Conservation (phyloP, 768 basidiomycete genomes). For the Amylocystis lapponica region DNA sequence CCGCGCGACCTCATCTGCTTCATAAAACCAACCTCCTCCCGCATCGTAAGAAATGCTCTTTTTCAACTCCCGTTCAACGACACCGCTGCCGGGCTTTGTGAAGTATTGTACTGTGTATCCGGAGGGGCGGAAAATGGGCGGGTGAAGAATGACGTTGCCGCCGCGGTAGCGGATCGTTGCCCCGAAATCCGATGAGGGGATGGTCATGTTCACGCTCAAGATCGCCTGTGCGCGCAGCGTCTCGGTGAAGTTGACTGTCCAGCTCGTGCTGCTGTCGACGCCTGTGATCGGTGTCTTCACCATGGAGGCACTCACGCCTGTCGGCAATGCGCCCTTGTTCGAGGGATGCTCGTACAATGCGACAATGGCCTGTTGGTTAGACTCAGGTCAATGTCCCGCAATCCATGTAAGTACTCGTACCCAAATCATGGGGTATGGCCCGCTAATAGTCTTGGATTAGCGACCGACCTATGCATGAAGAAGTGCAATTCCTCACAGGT, state of each 20-base stretch:
- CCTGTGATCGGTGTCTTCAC: constrained; percentile 71
- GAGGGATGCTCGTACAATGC: constrained; percentile 72
- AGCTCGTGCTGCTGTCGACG: constrained; percentile 74
- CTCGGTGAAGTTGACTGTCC: constrained; percentile 63
- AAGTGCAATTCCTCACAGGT: constrained; percentile 45
- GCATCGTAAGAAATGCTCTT: constrained; percentile 46
- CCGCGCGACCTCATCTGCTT: constrained; percentile 84
- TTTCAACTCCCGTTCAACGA: constrained; percentile 51
- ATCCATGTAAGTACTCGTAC: constrained; percentile 28
- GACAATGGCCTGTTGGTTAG: constrained; percentile 57
- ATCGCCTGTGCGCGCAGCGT: constrained; percentile 68
- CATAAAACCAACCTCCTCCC: constrained; percentile 76
- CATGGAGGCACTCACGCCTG: constrained; percentile 62
- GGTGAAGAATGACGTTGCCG: constrained; percentile 57
- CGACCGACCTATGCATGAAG: not conserved
- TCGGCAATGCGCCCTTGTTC: constrained; percentile 57
- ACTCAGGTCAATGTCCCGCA: too few relatives aligned
- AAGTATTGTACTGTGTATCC: constrained; percentile 61
- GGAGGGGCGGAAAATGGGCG: constrained; percentile 64
- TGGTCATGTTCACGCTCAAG: constrained; percentile 62
- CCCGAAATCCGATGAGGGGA: constrained; percentile 40
- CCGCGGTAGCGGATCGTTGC: constrained; percentile 70
- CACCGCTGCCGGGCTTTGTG: constrained; percentile 38
- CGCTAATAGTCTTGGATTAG: constrained; percentile 33
- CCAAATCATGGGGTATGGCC: constrained; percentile 81